Conservation (phyloP, 2,329 filamentous ascomycete genomes). For the Penicillium sp. region DNA sequence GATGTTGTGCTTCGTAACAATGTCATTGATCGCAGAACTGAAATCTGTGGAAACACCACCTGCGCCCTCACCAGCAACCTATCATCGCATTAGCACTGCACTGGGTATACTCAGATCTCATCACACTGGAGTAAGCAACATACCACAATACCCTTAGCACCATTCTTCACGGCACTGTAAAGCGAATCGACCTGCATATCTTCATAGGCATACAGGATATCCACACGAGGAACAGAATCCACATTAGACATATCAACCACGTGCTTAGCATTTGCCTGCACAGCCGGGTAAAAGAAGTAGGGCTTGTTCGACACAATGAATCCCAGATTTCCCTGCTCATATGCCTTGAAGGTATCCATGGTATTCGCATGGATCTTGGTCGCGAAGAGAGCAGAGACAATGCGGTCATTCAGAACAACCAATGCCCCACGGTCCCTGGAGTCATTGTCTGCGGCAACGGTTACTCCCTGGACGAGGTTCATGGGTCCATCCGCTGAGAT, state of each 20-base stretch:
- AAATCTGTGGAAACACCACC: conserved; percentile 21
- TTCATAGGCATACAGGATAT: conserved; percentile 28
- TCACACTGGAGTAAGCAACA: neutral
- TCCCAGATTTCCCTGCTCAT: conserved; percentile 58
- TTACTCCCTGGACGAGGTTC: conserved; percentile 61
- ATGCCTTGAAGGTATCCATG: conserved; percentile 60
- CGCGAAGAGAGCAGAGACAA: conserved; percentile 56
- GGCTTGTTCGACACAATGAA: conserved; percentile 58
- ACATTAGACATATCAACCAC: conserved; percentile 16
- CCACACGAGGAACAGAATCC: conserved; percentile 23
- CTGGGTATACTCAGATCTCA: neutral
- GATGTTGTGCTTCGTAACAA: conserved; percentile 14
- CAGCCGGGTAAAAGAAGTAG: conserved; percentile 58
- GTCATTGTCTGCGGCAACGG: conserved; percentile 49
- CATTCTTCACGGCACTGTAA: conserved; percentile 21
- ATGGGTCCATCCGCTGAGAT: conserved; percentile 62
- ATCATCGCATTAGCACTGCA: neutral
- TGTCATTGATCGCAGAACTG: conserved; percentile 14
- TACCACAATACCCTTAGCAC: conserved; percentile 27
- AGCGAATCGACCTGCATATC: conserved; percentile 27
- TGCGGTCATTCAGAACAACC: conserved; percentile 62
- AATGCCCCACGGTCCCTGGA: conserved; percentile 55
- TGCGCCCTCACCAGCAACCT: conserved; percentile 26
- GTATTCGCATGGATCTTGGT: conserved; percentile 63
- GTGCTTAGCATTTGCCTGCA: conserved; percentile 47